These are phyloP conservation scores for Xylariaceae sp. DNA, from an alignment of 2,329 filamentous ascomycete species.

Conservation along the genomic window DNA sequence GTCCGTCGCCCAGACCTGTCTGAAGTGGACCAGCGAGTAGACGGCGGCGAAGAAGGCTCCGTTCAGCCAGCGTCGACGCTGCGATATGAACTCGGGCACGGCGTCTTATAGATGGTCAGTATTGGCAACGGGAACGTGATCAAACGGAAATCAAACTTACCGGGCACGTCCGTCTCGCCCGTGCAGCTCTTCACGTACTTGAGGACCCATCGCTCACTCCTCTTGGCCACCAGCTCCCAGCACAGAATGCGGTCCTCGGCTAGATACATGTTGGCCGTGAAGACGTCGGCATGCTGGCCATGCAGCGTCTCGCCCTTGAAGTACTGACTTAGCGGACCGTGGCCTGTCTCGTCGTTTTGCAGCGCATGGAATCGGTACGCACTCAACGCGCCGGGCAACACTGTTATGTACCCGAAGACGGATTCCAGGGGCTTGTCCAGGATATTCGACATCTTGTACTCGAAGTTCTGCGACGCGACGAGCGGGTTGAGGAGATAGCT, in stretches of 20 bases:
- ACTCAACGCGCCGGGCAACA: slow-evolving; percentile 96
- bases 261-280: slow-evolving; percentile 98
- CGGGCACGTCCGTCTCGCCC: slow-evolving; percentile 95
- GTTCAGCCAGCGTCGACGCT: slow-evolving; percentile 94
- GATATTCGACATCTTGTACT: slow-evolving; percentile 99
- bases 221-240: slow-evolving; percentile 94
- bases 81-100: slow-evolving; percentile 95
- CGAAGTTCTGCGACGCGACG: slow-evolving; percentile 95
- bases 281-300: slow-evolving; percentile 81
- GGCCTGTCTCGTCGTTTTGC: slow-evolving; percentile 92
- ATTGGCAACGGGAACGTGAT: slow-evolving; percentile 20
- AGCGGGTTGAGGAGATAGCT: slow-evolving; percentile 90
- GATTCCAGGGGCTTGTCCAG: slow-evolving; percentile 96
- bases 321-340: slow-evolving; percentile 92
- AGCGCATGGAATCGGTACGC: slow-evolving; percentile 92
- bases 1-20: slow-evolving; percentile 88
- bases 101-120: slow-evolving; percentile 56
- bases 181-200: slow-evolving; percentile 97
- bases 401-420: slow-evolving; percentile 95
- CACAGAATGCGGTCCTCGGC: slow-evolving; percentile 96
- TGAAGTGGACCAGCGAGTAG: slow-evolving; percentile 93
- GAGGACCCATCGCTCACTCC: slow-evolving; percentile 90
- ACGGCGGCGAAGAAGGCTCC: slow-evolving; percentile 98
- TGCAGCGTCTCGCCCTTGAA: slow-evolving; percentile 97
- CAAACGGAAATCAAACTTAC: slow-evolving; percentile 49